phyloP scores from a whole-genome alignment of 2,329 filamentous ascomycete species.

The Monosporascus sp. region DNA sequence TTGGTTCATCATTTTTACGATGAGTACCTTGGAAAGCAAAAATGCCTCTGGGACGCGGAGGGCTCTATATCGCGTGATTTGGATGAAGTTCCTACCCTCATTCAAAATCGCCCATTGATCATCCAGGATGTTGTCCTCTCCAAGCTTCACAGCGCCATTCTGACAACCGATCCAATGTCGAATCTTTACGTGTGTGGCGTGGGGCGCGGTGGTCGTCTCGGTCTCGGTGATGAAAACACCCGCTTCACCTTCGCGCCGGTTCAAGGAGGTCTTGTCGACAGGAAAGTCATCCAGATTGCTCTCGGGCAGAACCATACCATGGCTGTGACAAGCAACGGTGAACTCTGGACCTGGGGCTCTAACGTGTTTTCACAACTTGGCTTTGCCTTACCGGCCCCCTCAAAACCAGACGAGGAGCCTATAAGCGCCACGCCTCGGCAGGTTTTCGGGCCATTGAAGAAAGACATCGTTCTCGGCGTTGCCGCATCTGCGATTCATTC shows the following conservation, averaged over 20 bases:
- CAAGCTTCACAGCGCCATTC: conserved; percentile 83
- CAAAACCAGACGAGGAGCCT: conserved; percentile 72
- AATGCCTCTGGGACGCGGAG: conserved; percentile 22
- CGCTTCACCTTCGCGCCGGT: conserved; percentile 83
- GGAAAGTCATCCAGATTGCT: conserved; percentile 70
- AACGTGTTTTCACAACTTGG: conserved; percentile 84
- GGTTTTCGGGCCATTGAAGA: conserved; percentile 87
- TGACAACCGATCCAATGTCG: conserved; percentile 81
- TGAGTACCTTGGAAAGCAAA: conserved; percentile 54
- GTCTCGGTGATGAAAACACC: conserved; percentile 84
- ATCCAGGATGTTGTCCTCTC: conserved; percentile 83
- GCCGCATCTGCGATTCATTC: conserved; percentile 91
- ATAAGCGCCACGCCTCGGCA: conserved; percentile 79
- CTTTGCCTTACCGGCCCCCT: conserved; percentile 66
- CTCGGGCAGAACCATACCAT: conserved; percentile 90
- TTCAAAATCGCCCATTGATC: conserved; percentile 66
- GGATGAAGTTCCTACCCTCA: conserved; percentile 64
- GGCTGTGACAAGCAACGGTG: conserved; percentile 79
- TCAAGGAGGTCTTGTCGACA: conserved; percentile 69
- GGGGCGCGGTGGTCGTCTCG: conserved; percentile 82
- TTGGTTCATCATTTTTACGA: conserved; percentile 69
- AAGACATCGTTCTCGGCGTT: conserved; percentile 73
- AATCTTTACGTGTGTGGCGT: conserved; percentile 93
- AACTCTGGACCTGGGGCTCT: conserved; percentile 91
- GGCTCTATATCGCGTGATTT: conserved; percentile 26